Base-by-base conservation (phyloP, 345 rosid genomes). In the Litchi chinensis region DNA sequence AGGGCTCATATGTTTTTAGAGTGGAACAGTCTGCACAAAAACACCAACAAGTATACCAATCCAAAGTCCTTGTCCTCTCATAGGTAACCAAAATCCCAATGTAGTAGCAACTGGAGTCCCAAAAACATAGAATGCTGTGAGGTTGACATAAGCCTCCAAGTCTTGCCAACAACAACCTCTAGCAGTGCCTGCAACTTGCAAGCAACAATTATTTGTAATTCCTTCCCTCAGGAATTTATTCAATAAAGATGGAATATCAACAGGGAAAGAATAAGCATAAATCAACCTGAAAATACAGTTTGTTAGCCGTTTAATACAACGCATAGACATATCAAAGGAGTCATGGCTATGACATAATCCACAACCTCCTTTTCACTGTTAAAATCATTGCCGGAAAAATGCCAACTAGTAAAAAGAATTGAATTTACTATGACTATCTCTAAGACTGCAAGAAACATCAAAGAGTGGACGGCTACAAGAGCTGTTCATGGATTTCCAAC, bases 121-220 rank as follows among this genome's bases (percentile, higher is more conserved):
- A 59, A 86, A 88, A 1, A 89, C 83, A 81, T 95, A 95, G 68
- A 81, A 85, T 16, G 97, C 89, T 46, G 79, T 90, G 6, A 93
- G 89, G 82, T 93, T 95, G 10, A 92, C 83, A 81, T 81, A 93
- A 54, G 97, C 97, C 71, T 95, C 97, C 28, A 91, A 76, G 65
- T 91, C 84, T 83, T 93, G 97, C 98, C 97, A 91, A 63, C 97
- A 97, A 28, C 91, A 88, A 52, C 97, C 97, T 84, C 97, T 92
- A 5, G 93, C 92, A 73, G 91, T 79, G n/a, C 98, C 97, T 92
- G 77, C 64, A 59, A 2, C 15, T 48, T 24, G 59, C 16, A 44
- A 28, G 70, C 28, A 26, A 26, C 28, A 26, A 26, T 0, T 15
- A 10, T 24, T 57, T 44, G 64, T 10, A 39, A 22, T 16, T 41